A percentile compares a stretch with the other conserved stretches of the same genome.
Conservation (phyloP, 2,329 filamentous ascomycete species). For the Tolypocladium cylindrosporum region DNA sequence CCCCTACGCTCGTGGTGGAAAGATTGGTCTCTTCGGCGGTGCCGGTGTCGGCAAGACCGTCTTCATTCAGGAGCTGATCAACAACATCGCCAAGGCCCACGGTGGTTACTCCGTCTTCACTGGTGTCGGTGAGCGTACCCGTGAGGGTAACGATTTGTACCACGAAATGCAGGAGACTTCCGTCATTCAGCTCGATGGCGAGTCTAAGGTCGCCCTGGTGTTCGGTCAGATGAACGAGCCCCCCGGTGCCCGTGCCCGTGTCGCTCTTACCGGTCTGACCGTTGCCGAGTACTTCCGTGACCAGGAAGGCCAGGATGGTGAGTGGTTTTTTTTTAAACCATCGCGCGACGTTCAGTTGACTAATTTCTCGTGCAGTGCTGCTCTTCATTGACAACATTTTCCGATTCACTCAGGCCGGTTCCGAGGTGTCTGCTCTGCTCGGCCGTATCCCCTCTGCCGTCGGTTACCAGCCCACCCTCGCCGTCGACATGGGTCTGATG, state of each 20-base stretch:
- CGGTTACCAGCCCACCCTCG: constrained; percentile 98
- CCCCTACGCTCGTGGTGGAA: constrained; percentile 99
- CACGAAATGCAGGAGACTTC: constrained; percentile 99
- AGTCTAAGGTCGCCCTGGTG: constrained; percentile 98
- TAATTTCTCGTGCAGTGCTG: constrained; percentile 50
- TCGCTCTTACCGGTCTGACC: constrained; percentile 83
- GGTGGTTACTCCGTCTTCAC: constrained; percentile 99
- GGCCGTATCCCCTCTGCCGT: constrained; percentile 99
- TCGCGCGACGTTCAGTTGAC: background rate
- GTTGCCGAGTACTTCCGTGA: constrained; percentile 77
- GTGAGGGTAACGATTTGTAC: constrained; percentile 99
- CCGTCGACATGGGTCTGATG: constrained; percentile 98
- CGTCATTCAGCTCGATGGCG: constrained; percentile 98
- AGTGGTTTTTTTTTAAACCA: constrained; percentile 17
- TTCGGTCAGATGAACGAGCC: constrained; percentile 99
- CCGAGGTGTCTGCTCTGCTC: constrained; percentile 97
- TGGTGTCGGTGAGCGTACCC: constrained; percentile 99
- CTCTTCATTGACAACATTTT: constrained; percentile 99
- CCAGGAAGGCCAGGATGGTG: constrained; percentile 74
- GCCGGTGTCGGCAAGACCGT: constrained; percentile 99
- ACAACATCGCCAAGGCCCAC: constrained; percentile 99
- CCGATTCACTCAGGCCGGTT: constrained; percentile 99
- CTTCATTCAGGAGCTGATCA: constrained; percentile 99
- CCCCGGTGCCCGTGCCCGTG: constrained; percentile 98
- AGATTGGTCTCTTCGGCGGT: constrained; percentile 99